These are phyloP conservation scores for Acidomyces sp. DNA, from an alignment of 495 filamentous ascomycete species.

Conservation along the genomic window DNA sequence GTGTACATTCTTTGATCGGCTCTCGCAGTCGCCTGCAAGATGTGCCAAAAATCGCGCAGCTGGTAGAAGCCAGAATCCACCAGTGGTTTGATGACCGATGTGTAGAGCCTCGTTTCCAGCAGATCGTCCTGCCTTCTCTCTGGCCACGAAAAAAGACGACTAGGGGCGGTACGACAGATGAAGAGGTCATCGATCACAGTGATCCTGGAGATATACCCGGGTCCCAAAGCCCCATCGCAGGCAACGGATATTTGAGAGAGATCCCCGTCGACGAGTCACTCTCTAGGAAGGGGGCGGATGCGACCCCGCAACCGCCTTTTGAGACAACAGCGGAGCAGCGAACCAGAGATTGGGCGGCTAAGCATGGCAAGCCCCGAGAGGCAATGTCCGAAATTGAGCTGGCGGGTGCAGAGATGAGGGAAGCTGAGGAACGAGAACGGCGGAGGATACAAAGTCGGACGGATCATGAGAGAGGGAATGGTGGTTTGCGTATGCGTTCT, in stretches of 20 bases:
- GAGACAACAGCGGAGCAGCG: slow-evolving; percentile 18
- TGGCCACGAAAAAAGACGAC: slow-evolving; percentile 88
- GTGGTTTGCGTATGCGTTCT: slow-evolving; percentile 1
- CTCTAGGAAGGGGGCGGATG: slow-evolving; percentile 9
- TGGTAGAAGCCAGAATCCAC: slow-evolving; percentile 82
- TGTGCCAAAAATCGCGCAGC: slow-evolving; percentile 91
- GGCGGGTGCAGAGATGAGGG: slow-evolving; percentile 19
- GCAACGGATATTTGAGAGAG: not conserved
- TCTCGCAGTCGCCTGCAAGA: slow-evolving; percentile 82
- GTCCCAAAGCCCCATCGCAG: not conserved
- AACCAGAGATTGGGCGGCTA: slow-evolving; percentile 16
- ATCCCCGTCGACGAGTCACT: not conserved
- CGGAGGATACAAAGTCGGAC: not conserved
- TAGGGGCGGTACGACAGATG: slow-evolving; percentile 43
- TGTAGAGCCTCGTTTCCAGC: slow-evolving; percentile 90
- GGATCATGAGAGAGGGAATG: not conserved
- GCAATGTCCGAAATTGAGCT: slow-evolving; percentile 16
- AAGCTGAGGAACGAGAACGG: slow-evolving; percentile 13
- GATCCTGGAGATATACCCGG: not conserved
- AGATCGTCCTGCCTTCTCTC: slow-evolving; percentile 81
- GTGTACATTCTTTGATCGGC: slow-evolving; percentile 80
- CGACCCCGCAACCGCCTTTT: not conserved
- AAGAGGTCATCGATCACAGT: slow-evolving; percentile 19
- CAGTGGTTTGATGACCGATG: slow-evolving; percentile 95
- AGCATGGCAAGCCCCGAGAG: slow-evolving; percentile 13